Evolutionary conservation across 257 asterid genomes (phyloP), one percentile per base, ranked within the genome.

Genomic region (Solanum boliviense): DNA sequence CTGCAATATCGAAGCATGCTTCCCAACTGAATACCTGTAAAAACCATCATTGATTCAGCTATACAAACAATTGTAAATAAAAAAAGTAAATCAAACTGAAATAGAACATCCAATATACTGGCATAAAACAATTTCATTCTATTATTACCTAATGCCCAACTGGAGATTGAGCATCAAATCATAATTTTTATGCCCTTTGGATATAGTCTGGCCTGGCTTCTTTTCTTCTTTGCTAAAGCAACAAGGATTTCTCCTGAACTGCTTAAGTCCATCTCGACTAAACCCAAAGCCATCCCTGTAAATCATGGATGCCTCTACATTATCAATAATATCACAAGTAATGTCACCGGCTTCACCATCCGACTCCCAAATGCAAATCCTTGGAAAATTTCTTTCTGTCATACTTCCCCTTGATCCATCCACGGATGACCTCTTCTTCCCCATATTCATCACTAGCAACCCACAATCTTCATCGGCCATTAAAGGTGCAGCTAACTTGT

Each of bases 341-440:
- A 97, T 97, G 89, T 97, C 99, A 82, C 99, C 99, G 4, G 95
- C 99, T 84, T 94, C 99, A 1, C 98, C 99, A 56, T 97, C 99
- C 2, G 98, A 96, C 84, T 97, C 99, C 99, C 99, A 97, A 23
- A 97, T 94, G 87, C 98, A 97, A 56, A 97, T 94, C 88, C 98
- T 91, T 0, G 99, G 98, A 60, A 95, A 95, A 79, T 89, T 92
- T 91, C 94, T 92, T 62, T 93, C 99, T 7, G 88, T 88, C 86
- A 87, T 52, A 72, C 92, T 92, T 85, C 91, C 91, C 23, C 92
- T 58, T 21, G 91, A 94, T 13, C 90, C 93, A 5, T 91, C 96
- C 23, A 93, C 92, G 3, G 98, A 95, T 25, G 95, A 89, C 94
- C 97, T 92, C 91, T 92, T 94, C 95, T 92, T 82, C 83, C 91